These are phyloP conservation scores for Barnettozyma californica DNA, from an alignment of 805 yeast genomes.

Conservation along the genomic window DNA sequence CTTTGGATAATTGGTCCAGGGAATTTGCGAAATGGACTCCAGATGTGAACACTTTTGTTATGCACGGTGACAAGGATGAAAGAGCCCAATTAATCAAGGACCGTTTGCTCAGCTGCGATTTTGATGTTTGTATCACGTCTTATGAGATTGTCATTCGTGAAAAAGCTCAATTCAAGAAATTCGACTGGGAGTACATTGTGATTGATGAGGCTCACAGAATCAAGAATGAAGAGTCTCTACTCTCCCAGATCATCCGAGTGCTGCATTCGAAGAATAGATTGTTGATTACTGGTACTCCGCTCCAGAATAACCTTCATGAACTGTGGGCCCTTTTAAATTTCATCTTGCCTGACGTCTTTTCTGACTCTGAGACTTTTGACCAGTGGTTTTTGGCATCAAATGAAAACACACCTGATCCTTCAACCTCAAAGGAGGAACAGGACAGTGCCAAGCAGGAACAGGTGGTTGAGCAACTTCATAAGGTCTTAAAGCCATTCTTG, in stretches of 20 bases:
- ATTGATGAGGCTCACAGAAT: conserved; percentile 84
- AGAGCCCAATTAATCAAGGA: conserved; percentile 50
- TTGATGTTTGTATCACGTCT: conserved; percentile 58
- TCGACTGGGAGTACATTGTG: conserved; percentile 70
- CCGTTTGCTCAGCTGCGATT: conserved; percentile 50
- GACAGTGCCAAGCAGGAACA: conserved; percentile 36
- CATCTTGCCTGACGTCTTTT: conserved; percentile 71
- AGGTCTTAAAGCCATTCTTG: conserved; percentile 69
- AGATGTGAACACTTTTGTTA: conserved; percentile 60
- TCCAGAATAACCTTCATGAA: conserved; percentile 75
- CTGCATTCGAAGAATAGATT: conserved; percentile 66
- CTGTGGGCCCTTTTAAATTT: conserved; percentile 78
- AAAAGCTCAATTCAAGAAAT: conserved; percentile 58
- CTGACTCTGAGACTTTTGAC: conserved; percentile 68
- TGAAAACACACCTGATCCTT: conserved; percentile 25
- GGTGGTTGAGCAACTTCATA: conserved; percentile 64
- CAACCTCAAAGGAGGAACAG: conserved; percentile 33
- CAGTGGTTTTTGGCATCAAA: conserved; percentile 53
- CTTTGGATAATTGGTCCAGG: conserved; percentile 75
- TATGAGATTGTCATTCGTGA: conserved; percentile 76
- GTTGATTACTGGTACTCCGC: conserved; percentile 76
- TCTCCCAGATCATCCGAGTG: conserved; percentile 70
- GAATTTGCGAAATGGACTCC: conserved; percentile 80
- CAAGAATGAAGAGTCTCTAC: conserved; percentile 55
- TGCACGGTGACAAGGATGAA: conserved; percentile 72